Evolutionary conservation across 345 rosid species (phyloP), one percentile per base, ranked within the genome.

Genomic region (Leavenworthia alabamica): DNA sequence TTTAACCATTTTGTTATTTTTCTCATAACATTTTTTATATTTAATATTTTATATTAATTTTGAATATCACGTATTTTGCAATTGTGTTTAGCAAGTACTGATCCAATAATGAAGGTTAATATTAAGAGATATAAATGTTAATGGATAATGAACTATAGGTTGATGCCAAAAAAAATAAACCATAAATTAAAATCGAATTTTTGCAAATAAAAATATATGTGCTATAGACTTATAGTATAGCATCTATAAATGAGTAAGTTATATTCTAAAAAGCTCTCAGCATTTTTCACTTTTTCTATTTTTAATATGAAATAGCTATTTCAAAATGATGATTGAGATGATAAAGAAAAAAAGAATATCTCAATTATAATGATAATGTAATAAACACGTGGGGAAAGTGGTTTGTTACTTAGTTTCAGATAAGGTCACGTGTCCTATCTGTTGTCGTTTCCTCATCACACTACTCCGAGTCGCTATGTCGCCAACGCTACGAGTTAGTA

Each of bases 391-490:
- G 73, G 32, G 39, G 12, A 33, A 59, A 41, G 2, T 41, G 32
- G 6, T 58, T 57, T 3, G 37, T 28, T 19, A n/a, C 57, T 14
- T 32, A 7, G 67, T 44, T 44, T 26, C 19, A 53, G 56, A 20
- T 27, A 36, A 53, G 22, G 73, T 45, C 73, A 61, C 68, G 62
- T 70, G 73, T 45, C 73, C 44, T 10, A 54, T 11, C 8, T 14
- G 26, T 53, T 70, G 62, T 70, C 73, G 56, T 70, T 10, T 54
- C 47, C 24, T 42, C 47, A 33, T 24, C 60, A 52, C 66, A 59
- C 60, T 51, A 60, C 56, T 43, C 36, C 45, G 54, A 54, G 54
- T 54, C 54, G 62, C 54, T 7, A 32, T 46, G 32, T 46, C 56
- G 40, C 62, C 71, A 66, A 66, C 46, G 46, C 54, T 32, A 41